phyloP scores from a whole-genome alignment of 768 basidiomycete genomes.

The Psilocybe cubensis region DNA sequence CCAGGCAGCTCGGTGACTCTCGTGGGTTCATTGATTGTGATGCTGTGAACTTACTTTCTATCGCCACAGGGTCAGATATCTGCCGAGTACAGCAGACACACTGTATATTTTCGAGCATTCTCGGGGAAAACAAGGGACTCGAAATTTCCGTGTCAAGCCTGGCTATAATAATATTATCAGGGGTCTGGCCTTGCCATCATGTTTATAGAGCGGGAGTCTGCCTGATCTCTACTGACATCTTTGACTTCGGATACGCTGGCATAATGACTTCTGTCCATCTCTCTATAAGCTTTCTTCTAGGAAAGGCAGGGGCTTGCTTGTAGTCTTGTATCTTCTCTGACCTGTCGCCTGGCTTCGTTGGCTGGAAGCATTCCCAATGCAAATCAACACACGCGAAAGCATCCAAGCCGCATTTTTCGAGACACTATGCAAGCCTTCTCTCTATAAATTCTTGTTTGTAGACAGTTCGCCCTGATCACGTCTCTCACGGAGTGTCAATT shows the following conservation, averaged over 20 bases:
- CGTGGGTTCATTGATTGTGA: conserved; percentile 8
- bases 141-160: not conserved
- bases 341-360: not conserved
- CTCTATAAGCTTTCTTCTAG: not conserved
- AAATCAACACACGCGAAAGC: not conserved
- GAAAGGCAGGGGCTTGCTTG: not conserved
- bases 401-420: not conserved
- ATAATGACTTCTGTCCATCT: conserved; percentile 1
- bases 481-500: conserved; percentile 36
- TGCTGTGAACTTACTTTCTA: not conserved
- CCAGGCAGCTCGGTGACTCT: conserved; percentile 5
- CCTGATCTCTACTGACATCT: conserved; percentile 19
- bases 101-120: not conserved
- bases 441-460: conserved; percentile 20
- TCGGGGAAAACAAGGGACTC: conserved; percentile 3
- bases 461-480: conserved; percentile 43
- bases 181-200: conserved; percentile 17
- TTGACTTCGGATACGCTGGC: conserved; percentile 19
- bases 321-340: not conserved
- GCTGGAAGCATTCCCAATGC: not conserved
- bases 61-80: conserved; percentile 4
- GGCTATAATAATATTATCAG: not conserved
- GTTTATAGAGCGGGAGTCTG: conserved; percentile 17
- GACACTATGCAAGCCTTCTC: conserved; percentile 4
- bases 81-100: not conserved